Evolutionary conservation across 2,329 filamentous ascomycete genomes (phyloP).

Genomic region (Ophiostoma sp.): DNA sequence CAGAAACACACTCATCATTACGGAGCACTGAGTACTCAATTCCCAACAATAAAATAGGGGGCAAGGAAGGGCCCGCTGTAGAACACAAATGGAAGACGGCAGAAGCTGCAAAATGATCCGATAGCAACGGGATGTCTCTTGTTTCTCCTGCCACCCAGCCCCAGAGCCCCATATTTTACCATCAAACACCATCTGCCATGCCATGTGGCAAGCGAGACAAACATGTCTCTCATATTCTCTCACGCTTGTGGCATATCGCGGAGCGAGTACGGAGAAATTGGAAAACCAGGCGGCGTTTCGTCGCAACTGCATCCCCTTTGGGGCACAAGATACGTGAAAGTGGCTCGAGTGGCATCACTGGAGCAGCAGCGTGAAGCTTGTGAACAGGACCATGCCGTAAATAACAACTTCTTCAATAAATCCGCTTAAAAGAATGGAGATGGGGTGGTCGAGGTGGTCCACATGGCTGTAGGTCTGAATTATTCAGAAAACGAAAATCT

Average conservation of each 20-base stretch:
- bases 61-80: conserved; percentile 12
- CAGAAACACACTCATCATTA: not conserved
- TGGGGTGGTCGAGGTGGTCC: not conserved
- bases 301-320: not conserved
- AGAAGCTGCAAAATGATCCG: not conserved
- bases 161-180: not conserved
- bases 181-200: not conserved
- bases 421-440: not conserved
- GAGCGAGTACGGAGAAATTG: not conserved
- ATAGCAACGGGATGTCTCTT: not conserved
- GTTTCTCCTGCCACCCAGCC: not conserved
- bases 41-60: not conserved
- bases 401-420: not conserved
- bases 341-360: not conserved
- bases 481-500: not conserved
- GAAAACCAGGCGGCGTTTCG: not conserved
- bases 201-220: conserved; percentile 16
- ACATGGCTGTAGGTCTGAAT: not conserved
- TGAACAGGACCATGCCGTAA: not conserved
- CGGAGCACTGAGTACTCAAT: too few species aligned
- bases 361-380: not conserved
- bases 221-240: not conserved
- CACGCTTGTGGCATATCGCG: not conserved
- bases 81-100: conserved; percentile 11
- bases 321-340: not conserved